These are phyloP conservation scores for Ogataea hybrid DNA, from an alignment of 1,139 yeast species.

Conservation along the genomic window DNA sequence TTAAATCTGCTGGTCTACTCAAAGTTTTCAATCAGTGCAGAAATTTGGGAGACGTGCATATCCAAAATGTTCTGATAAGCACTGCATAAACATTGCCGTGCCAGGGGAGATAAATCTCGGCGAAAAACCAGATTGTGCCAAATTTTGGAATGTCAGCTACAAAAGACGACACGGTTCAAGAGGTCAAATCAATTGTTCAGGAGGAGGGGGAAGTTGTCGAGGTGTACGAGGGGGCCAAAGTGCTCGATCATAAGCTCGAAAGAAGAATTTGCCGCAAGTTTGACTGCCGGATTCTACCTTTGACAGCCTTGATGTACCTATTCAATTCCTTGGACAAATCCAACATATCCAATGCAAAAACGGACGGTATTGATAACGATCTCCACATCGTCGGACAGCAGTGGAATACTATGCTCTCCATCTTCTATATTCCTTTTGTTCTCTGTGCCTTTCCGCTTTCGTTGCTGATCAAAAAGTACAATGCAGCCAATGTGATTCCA, in stretches of 20 bases:
- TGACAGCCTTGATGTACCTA: constrained; percentile 24
- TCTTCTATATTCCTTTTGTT: constrained; percentile 56
- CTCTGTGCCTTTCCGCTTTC: constrained; percentile 55
- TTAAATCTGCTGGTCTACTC: too few species aligned
- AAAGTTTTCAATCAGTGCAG: not conserved
- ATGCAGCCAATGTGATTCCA: constrained; percentile 25
- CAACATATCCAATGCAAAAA: constrained; percentile 60
- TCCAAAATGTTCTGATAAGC: not conserved
- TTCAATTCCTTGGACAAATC: constrained; percentile 47
- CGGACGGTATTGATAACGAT: constrained; percentile 56
- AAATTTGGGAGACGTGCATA: not conserved
- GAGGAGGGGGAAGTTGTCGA: not conserved
- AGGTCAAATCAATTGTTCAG: not conserved
- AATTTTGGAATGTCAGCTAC: not conserved
- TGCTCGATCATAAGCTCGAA: constrained; percentile 14
- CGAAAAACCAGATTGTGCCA: not conserved
- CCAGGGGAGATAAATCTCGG: not conserved
- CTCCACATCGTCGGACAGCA: constrained; percentile 45
- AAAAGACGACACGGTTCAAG: not conserved
- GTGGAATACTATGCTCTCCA: constrained; percentile 52
- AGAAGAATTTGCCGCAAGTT: constrained; percentile 36
- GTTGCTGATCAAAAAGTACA: constrained; percentile 39
- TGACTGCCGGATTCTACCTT: constrained; percentile 34
- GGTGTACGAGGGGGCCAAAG: not conserved
- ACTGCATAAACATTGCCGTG: not conserved